Base-by-base conservation (phyloP, 306 rosid genomes). In the Leucaena leucocephala region DNA sequence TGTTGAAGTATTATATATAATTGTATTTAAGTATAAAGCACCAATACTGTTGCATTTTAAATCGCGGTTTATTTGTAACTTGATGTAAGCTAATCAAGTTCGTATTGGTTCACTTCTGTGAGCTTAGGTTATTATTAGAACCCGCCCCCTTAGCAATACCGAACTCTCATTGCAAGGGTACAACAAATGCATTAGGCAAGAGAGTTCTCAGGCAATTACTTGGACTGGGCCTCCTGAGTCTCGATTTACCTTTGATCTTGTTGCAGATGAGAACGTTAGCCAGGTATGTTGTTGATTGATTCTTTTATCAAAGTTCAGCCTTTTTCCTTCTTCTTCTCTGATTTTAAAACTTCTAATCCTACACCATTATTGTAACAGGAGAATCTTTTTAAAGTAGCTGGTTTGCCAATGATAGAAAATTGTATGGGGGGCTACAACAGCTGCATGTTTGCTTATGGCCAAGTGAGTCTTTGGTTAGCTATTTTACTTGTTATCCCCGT, bases 361-460 rank as follows among this genome's bases (percentile, higher is more conserved):
- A 76, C 45, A 57, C 76, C 15, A 50, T 62, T 38, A 16, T 71
- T 83, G 63, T 71, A 69, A 68, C 97, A 95, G 99, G 99, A 95
- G 87, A 89, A 89, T 2, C 88, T 95, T 69, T 95, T 95, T 77
- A 93, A 93, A 85, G 94, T 86, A 64, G 99, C 99, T 59, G 99
- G 99, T 78, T 74, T 95, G 77, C 97, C 97, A 13, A 95, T 95
- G 98, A 91, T 95, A 69, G 99, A 95, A 80, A 95, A 95, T 76
- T 95, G 99, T 82, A 86, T 95, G 89, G 95, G 84, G 67, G 99
- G 99, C 75, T 93, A 95, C 87, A 95, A 95, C 82, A 93, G 98
- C 82, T 95, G 99, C 87, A 95, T 95, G 99, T 95, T 95, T 87
- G 99, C 98, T 65, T 95, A 95, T 89, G 99, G 99, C 42, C 99